Evolutionary conservation across 305 asterid species (phyloP).

Genomic region (Solanum chacoense): DNA sequence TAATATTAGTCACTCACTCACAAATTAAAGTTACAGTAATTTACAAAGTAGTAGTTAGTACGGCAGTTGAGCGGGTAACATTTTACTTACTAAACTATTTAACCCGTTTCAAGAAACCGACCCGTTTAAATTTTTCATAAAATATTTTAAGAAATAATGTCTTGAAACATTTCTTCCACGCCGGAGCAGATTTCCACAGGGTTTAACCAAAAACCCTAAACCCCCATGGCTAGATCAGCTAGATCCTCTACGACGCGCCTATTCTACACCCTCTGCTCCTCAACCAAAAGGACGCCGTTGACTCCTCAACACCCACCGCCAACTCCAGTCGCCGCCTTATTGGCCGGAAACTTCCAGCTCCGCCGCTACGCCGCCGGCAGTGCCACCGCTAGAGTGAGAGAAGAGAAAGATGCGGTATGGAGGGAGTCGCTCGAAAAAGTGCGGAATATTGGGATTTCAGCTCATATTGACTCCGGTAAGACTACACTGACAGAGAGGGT

Average conservation of each 20-base stretch:
- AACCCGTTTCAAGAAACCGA: not conserved
- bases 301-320: constrained; percentile 14
- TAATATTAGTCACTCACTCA: not conserved
- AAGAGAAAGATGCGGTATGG: constrained; percentile 72
- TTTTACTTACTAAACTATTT: not conserved
- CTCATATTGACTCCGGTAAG: constrained; percentile 95
- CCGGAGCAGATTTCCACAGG: constrained; percentile 7
- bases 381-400: constrained; percentile 62
- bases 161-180: not conserved
- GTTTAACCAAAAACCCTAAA: constrained; percentile 61
- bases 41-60: not conserved
- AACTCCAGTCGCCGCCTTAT: constrained; percentile 35
- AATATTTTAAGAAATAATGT: not conserved
- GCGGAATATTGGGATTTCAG: constrained; percentile 90
- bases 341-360: constrained; percentile 45
- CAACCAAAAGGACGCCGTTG: constrained; percentile 8
- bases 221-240: constrained; percentile 56
- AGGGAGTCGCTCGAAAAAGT: constrained; percentile 69
- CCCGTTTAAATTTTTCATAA: not conserved
- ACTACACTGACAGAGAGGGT: constrained; percentile 93
- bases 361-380: constrained; percentile 55
- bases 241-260: constrained; percentile 64
- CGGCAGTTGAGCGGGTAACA: not conserved
- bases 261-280: constrained; percentile 38
- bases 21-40: not conserved